Conservation (phyloP, 1,284 basidiomycete genomes). For the Ceratorhiza oryzae-sativae region DNA sequence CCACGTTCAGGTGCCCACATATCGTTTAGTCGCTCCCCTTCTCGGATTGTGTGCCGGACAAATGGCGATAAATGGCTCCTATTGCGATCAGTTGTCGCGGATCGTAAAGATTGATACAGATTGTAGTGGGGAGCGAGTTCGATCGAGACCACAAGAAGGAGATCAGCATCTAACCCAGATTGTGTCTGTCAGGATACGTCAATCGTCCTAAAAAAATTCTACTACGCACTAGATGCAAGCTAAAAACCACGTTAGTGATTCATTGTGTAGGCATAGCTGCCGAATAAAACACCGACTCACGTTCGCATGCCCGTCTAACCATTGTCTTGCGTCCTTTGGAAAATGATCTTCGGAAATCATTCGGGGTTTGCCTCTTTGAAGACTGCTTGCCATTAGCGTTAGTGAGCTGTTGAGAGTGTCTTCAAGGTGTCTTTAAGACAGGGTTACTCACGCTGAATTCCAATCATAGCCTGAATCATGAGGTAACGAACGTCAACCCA, state of each 20-base stretch:
- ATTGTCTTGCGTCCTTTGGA: neutral
- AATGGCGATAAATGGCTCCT: neutral
- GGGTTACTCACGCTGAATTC: constrained; percentile 5
- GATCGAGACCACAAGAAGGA: neutral
- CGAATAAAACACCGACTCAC: neutral
- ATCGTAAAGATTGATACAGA: constrained; percentile 9
- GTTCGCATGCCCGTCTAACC: neutral
- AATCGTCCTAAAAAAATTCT: neutral
- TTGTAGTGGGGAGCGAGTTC: constrained; percentile 1
- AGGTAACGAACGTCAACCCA: too few species aligned
- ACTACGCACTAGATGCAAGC: constrained; percentile 12
- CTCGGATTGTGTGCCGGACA: neutral
- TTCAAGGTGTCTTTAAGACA: too few species aligned
- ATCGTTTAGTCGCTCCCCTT: neutral
- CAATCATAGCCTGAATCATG: constrained; percentile 1
- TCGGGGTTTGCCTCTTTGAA: constrained; percentile 13
- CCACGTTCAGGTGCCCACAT: constrained; percentile 3
- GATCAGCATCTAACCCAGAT: constrained; percentile 15
- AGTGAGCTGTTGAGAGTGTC: too few species aligned
- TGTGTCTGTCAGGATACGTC: neutral
- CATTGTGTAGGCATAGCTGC: neutral
- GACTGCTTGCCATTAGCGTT: neutral
- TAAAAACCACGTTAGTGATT: neutral
- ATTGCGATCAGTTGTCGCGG: neutral
- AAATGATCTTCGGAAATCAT: constrained; percentile 21